Evolutionary conservation across 805 yeast genomes (phyloP), one percentile per base, ranked within the genome.

Genomic region (Myxozyma mucilagina): DNA sequence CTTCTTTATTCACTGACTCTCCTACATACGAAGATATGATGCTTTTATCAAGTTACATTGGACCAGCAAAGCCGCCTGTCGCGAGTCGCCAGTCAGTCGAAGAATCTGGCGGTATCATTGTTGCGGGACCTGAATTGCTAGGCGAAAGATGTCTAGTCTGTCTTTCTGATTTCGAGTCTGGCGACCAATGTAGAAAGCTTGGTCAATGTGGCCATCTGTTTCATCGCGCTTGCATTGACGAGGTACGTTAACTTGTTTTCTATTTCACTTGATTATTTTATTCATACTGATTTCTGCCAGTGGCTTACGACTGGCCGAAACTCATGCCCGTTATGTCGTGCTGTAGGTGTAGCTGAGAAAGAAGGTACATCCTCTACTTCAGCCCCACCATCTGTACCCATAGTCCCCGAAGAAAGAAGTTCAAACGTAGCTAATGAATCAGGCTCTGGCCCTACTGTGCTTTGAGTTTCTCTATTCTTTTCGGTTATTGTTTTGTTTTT

Each of bases 201-300:
- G 58, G 69, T 16, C 56, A 67, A 10, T 84, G 89, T 68, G 69
- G 73, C 2, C 89, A 84, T 68, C 65, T 73, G 35, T 84, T 82
- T 72, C 89, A 85, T 70, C 72, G 73, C 51, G 78, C 74, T 1
- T 84, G 89, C 67, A 79, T 85, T 55, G 89, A 84, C 67, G 79
- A 79, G 59, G 63, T 60, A 49, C 13, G 10, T 3, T 31, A 13
- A 14, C 34, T 35, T 34, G 20, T 10, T 24, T 31, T 51, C 2
- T n/a, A 24, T 16, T 18, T 35, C 16, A 32, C 8, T 54, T 31
- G 13, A 49, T 8, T 45, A 29, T 6, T 14, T 20, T 16, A 38
- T 16, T 47, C 18, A 14, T 34, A 31, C 16, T 24, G 16, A 3
- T 38, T 5, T 5, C 14, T 38, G 4, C 8, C 42, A 59, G 61